Evolutionary conservation across 805 yeast species (phyloP).

Genomic region (Candida sanyiensis): DNA sequence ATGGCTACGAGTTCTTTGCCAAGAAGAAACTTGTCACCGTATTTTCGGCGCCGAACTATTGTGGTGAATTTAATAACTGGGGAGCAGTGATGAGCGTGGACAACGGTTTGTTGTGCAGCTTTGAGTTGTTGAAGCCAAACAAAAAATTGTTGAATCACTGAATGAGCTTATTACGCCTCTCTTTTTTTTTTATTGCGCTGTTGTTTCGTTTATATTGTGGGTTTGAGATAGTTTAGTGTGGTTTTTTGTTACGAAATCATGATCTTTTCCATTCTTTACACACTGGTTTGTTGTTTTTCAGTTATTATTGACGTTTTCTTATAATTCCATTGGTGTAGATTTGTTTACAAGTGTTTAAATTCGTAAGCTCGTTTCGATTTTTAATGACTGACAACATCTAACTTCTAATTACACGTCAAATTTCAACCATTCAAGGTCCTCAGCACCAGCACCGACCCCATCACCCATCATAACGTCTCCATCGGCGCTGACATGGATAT

Average conservation of each 20-base stretch:
- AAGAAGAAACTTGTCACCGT: conserved; percentile 71
- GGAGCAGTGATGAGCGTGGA: conserved; percentile 98
- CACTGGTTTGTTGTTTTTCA: neutral
- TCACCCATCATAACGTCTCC: conserved; percentile 12
- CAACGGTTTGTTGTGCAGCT: conserved; percentile 86
- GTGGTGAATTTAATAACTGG: conserved; percentile 68
- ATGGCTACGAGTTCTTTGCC: conserved; percentile 79
- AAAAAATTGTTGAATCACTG: conserved; percentile 14
- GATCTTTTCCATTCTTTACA: conserved; percentile 2
- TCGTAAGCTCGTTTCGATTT: too few relatives aligned
- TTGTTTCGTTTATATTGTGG: neutral
- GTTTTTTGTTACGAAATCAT: conserved; percentile 3
- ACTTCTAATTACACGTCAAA: conserved; percentile 19
- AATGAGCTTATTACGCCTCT: neutral
- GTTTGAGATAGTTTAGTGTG: neutral
- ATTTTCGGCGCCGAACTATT: conserved; percentile 76
- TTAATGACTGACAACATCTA: neutral
- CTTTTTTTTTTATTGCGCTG: neutral
- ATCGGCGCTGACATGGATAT: conserved; percentile 5
- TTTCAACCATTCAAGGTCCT: conserved; percentile 27
- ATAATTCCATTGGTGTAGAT: too few relatives aligned
- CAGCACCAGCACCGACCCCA: conserved; percentile 14
- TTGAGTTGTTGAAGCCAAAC: conserved; percentile 83
- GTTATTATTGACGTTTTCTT: too few relatives aligned
- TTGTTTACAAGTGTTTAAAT: too few relatives aligned